Conservation (phyloP, 306 rosid species). For the Cucumis melo region DNA sequence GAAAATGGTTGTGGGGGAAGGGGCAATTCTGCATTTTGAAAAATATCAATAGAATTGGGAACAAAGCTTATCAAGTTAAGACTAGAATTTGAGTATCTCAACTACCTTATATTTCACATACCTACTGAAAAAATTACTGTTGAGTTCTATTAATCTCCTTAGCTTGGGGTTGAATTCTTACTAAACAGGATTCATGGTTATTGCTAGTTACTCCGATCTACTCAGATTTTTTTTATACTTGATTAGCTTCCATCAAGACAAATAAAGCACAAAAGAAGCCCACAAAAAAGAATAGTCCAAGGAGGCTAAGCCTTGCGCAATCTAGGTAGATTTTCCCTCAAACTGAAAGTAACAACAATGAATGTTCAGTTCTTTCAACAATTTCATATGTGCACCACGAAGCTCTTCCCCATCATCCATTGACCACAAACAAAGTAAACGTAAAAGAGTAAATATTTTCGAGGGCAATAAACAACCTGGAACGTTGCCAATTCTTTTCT, state of each 20-base stretch:
- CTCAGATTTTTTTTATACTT: not conserved
- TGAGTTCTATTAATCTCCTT: not conserved
- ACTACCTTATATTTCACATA: not conserved
- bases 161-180: not conserved
- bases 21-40: not conserved
- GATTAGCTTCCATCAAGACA: not conserved
- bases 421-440: not conserved
- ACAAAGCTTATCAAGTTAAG: not conserved
- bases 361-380: not conserved
- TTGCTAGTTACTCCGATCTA: not conserved
- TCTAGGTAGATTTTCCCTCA: not conserved
- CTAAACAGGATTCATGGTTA: not conserved
- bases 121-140: not conserved
- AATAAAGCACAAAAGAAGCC: not conserved
- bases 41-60: not conserved
- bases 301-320: not conserved
- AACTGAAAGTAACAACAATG: not conserved
- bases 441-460: not conserved
- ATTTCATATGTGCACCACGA: not conserved
- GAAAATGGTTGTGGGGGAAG: not conserved
- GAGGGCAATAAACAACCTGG: slow-evolving; percentile 39
- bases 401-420: not conserved
- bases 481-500: slow-evolving; percentile 59
- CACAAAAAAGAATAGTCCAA: not conserved
- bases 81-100: not conserved